Evolutionary conservation across 257 asterid genomes (phyloP).

Genomic region (Penstemon davidsonii): DNA sequence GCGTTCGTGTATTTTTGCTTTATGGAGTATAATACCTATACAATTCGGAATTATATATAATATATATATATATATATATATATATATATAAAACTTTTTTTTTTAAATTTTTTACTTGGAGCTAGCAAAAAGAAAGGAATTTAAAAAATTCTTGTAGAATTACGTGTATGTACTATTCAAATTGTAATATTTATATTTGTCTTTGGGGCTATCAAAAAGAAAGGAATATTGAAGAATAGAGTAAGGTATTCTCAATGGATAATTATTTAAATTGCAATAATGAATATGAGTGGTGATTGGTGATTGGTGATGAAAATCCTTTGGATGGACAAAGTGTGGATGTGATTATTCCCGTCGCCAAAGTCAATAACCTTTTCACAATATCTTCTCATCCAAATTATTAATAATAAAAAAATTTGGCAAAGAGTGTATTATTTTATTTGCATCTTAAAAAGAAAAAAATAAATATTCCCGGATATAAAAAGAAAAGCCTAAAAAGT

Average conservation of each 20-base stretch:
- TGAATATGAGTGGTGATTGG: constrained; percentile 25
- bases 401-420: background rate
- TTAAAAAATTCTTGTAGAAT: background rate
- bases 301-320: constrained; percentile 24
- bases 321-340: constrained; percentile 34
- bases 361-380: background rate
- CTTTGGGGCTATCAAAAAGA: background rate
- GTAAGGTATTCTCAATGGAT: constrained; percentile 4
- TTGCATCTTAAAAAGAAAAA: too few relatives aligned
- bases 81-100: background rate
- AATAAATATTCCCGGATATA: background rate
- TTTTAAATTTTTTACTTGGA: background rate
- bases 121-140: background rate
- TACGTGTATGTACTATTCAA: background rate
- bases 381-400: background rate
- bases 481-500: too few relatives aligned
- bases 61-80: background rate
- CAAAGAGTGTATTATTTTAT: too few relatives aligned
- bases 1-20: too few relatives aligned
- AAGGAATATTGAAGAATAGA: background rate
- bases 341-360: constrained; percentile 23
- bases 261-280: constrained; percentile 25
- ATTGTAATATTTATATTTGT: background rate
- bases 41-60: background rate
- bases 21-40: too few relatives aligned